phyloP scores from a whole-genome alignment of 2,329 filamentous ascomycete genomes.

The Neonectria sp. region DNA sequence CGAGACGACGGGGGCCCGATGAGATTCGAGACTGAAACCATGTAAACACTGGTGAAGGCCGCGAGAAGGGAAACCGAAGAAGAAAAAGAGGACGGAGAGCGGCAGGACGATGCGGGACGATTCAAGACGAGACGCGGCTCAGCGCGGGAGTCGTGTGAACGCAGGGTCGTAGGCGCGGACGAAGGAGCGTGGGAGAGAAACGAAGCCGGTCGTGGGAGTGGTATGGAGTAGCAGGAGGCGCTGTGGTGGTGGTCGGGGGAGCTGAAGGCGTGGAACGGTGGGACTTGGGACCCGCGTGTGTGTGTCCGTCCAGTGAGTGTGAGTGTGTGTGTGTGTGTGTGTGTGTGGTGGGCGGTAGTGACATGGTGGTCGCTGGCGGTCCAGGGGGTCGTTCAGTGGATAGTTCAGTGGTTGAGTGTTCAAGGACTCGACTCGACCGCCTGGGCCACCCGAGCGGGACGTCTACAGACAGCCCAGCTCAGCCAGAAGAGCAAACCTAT shows the following conservation, averaged over 20 bases:
- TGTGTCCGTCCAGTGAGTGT: slow-evolving; percentile 13
- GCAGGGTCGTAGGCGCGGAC: slow-evolving; percentile 31
- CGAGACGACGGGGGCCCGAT: slow-evolving; percentile 42
- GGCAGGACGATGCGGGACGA: slow-evolving; percentile 34
- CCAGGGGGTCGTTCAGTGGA: slow-evolving; percentile 12
- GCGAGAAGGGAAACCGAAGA: slow-evolving; percentile 20
- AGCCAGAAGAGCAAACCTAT: slow-evolving; percentile 17
- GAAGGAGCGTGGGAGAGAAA: slow-evolving; percentile 50
- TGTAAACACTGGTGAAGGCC: slow-evolving; percentile 38
- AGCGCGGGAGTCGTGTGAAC: slow-evolving; percentile 44
- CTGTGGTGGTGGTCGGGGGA: slow-evolving; percentile 43
- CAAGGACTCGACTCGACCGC: slow-evolving; percentile 17
- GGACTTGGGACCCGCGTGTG: slow-evolving; percentile 35
- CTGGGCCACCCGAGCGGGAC: not conserved
- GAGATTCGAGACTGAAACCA: slow-evolving; percentile 43
- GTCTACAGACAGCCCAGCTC: slow-evolving; percentile 4
- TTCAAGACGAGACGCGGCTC: slow-evolving; percentile 44
- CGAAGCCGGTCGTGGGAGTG: slow-evolving; percentile 49
- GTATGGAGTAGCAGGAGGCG: slow-evolving; percentile 45
- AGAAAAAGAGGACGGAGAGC: slow-evolving; percentile 35
- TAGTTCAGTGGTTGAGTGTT: slow-evolving; percentile 4
- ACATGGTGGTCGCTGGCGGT: slow-evolving; percentile 2
- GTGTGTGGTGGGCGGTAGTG: slow-evolving; percentile 10
- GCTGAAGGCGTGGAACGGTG: slow-evolving; percentile 41
- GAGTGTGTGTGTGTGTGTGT: slow-evolving; percentile 8